Percentiles rank a stretch among this genome's conserved stretches.
Evolutionary conservation across 179 eudicot species (phyloP).

Genomic region (Monotropa hypopitys): DNA sequence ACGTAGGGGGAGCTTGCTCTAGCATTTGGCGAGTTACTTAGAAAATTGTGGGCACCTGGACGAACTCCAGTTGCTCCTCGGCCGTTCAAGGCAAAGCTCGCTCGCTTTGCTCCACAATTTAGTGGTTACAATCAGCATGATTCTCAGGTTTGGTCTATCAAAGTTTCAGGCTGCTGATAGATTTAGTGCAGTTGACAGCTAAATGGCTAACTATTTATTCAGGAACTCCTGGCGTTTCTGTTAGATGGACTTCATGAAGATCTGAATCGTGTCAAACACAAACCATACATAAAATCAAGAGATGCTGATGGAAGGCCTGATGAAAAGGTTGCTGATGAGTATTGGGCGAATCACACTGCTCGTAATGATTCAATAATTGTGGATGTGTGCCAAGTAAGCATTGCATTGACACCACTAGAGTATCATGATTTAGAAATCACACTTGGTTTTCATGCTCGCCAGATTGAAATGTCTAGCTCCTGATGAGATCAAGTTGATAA

Average conservation of each 20-base stretch:
- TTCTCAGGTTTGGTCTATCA: conserved; percentile 54
- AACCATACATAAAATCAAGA: conserved; percentile 68
- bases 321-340: conserved; percentile 93
- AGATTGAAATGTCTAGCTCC: not conserved
- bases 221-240: conserved; percentile 96
- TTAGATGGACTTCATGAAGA: conserved; percentile 98
- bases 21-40: conserved; percentile 85
- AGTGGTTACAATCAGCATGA: conserved; percentile 94
- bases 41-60: conserved; percentile 91
- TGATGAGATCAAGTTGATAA: conserved; percentile 1
- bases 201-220: conserved; percentile 3
- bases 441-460: not conserved
- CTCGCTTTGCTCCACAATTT: conserved; percentile 96
- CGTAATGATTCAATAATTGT: conserved; percentile 98
- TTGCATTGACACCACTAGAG: not conserved
- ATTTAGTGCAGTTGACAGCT: not conserved
- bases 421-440: not conserved
- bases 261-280: conserved; percentile 88
- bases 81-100: conserved; percentile 75
- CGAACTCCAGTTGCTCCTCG: conserved; percentile 83
- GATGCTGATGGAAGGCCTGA: conserved; percentile 95
- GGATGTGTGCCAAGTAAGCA: conserved; percentile 93
- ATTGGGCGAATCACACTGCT: conserved; percentile 89
- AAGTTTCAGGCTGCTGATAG: conserved; percentile 5
- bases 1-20: conserved; percentile 90